Evolutionary conservation across 306 rosid genomes (phyloP), one percentile per base, ranked within the genome.

Genomic region (Sindora glabra): DNA sequence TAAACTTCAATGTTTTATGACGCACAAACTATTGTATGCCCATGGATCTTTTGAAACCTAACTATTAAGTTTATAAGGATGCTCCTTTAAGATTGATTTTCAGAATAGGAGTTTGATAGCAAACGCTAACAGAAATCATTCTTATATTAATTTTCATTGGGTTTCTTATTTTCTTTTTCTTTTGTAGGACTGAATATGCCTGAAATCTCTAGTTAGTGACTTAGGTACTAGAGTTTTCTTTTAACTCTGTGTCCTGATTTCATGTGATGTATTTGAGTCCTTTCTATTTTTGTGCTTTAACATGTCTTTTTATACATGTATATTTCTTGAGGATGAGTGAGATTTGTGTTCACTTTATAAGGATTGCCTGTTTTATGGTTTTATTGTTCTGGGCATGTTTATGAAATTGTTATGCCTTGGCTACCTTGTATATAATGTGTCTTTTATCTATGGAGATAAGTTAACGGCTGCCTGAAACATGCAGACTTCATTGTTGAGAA

Each of bases 401-500:
- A 24, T 23, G 8, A 62, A 39, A 27, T 41, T 42, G 32, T 42
- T 39, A 19, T n/a, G 47, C 24, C 41, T 48, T 7, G 22, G 23
- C 26, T 49, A 14, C 40, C 15, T 19, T 39, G 17, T 46, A 8
- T 53, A 22, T 22, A 48, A 14, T 10, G 10, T n/a, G 34, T 10
- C 6, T 55, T 6, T 10, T 39, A 18, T 16, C 11, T n/a, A 2
- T 26, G 34, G 62, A 11, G 47, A 57, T 44, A 48, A 49, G 36
- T 32, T 68, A 51, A 69, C 17, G 11, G 24, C 37, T 12, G 26
- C 62, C 56, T 61, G 27, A 62, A 41, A 16, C 21, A 17, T 71
- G 76, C 87, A 94, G 99, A 75, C 46, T 94, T 94, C 64, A 78
- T 89, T 61, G 95, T 68, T 29, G 86, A 87, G 3, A 56, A 42